Evolutionary conservation across 163 green algal genomes (phyloP), one percentile per base, ranked within the genome.

Genomic region (Volvox carteri): DNA sequence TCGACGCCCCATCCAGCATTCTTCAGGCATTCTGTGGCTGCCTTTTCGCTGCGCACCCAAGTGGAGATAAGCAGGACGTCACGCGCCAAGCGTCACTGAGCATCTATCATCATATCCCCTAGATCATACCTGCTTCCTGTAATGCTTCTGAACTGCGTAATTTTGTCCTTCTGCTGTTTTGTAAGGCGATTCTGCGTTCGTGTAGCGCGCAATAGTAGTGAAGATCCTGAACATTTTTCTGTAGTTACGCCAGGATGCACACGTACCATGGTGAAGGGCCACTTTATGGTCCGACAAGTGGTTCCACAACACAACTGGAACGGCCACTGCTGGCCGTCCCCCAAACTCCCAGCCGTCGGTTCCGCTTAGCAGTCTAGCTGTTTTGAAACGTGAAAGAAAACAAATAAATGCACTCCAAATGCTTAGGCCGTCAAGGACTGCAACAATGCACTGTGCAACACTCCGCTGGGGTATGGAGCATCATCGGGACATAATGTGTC

Each of bases 1-100:
- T 97, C 95, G 44, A 96, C 78, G 67, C 68, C 78, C 95, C 95
- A 97, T 33, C 70, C 85, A 1, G 90, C 33, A 12, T 56, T 73
- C 70, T 92, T 88, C 30, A 97, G 86, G 87, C 93, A 96, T 12
- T 96, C 94, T 7, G 85, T 84, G 1, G 95, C 94, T 14, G 93
- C 42, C 58, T 93, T 94, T 41, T 96, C 93, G 48, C 91, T 95
- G 91, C 90, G 79, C n/a, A 6, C 8, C 56, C 28, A 46, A 42
- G 65, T 37, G 30, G 65, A 80, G 25, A 65, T 6, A 8, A 28
- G 25, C 21, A 80, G 8, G 14, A 19, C 72, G 42, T 80, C 42
- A 80, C n/a, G 44, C 1, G 74, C 35, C 78, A 72, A 86, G 12
- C 28, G 30, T 33, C 30, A 25, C 30, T 9, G 35, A 33, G 70